A percentile compares a stretch with the other conserved stretches of the same genome.
Conservation (phyloP, 2,329 filamentous ascomycete genomes). For the Penicillium sp. region DNA sequence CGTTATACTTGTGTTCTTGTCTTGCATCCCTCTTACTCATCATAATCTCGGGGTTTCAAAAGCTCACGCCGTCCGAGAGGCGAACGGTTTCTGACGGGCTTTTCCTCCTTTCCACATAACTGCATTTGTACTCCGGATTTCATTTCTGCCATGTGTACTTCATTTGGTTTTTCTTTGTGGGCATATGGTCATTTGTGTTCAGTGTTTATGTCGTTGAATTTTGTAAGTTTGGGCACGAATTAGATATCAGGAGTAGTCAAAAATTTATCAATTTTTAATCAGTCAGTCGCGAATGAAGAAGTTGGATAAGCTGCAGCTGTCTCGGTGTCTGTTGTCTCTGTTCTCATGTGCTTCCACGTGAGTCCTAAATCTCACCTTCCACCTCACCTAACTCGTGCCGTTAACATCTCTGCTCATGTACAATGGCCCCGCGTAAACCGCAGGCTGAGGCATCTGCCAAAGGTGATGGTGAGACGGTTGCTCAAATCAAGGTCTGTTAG, state of each 20-base stretch:
- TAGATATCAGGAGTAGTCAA: conserved; percentile 19
- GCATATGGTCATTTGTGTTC: conserved; percentile 21
- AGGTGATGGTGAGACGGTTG: conserved; percentile 31
- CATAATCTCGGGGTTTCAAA: conserved; percentile 16
- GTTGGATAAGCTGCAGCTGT: no score
- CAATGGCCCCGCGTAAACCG: conserved; percentile 41
- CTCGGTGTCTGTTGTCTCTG: no score
- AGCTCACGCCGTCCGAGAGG: conserved; percentile 15
- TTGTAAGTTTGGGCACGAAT: background rate
- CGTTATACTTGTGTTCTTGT: conserved; percentile 13
- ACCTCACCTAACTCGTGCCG: background rate
- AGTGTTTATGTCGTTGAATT: conserved; percentile 6
- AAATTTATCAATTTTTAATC: conserved; percentile 5
- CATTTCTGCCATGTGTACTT: conserved; percentile 9
- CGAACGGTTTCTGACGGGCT: conserved; percentile 9
- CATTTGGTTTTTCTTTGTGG: conserved; percentile 7
- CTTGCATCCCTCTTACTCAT: conserved; percentile 15
- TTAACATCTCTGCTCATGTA: background rate
- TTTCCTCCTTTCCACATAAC: conserved; percentile 14
- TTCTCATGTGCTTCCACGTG: conserved; percentile 1
- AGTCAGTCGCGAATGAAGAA: no score
- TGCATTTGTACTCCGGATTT: conserved; percentile 23
- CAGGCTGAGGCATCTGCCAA: conserved; percentile 32
- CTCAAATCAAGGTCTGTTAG: background rate
- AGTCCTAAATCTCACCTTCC: background rate